Evolutionary conservation across 441 rosid genomes (phyloP), one percentile per base, ranked within the genome.

Genomic region (Croton setiger): DNA sequence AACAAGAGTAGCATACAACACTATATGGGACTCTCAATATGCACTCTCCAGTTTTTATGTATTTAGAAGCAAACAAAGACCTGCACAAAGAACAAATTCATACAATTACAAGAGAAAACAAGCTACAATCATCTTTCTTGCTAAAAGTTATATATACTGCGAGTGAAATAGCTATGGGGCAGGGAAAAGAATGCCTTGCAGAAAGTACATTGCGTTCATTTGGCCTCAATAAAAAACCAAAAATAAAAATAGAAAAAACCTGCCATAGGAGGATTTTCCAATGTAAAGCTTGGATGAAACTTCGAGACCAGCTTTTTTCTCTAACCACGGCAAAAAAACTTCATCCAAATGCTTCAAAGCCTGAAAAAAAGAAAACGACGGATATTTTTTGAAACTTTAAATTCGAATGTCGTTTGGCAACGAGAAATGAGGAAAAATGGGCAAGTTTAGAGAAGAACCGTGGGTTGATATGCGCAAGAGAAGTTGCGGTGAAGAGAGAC

Each of bases 311-410:
- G 94, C 85, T 74, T 79, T 85, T 35, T 47, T 64, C 76, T 88
- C 91, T 79, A 93, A 71, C 97, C 98, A 93, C 3, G 89, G 90
- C 81, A 91, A 78, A 79, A 93, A 89, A 55, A 74, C 87, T 56
- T 60, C 71, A 70, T 85, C 86, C 66, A 72, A 58, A 68, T 62
- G 65, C 66, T 60, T 77, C 66, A 68, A 76, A 2, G 57, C 61
- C 86, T 53, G 43, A 33, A 13, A 74, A 66, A 47, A 27, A 59
- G 12, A 48, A 63, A 21, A 23, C 31, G 36, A 20, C 31, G 31
- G 31, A 27, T 27, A 27, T 27, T 27, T 27, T 27, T 27, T 27
- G 1, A 27, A 27, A 27, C 31, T 27, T 27, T 27, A 27, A 27
- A 27, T 27, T 27, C 31, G 31, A 27, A 63, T 35, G 21, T 27